A percentile compares a stretch with the other conserved stretches of the same genome.
phyloP scores from a whole-genome alignment of 2,329 filamentous ascomycete genomes.

The Gaeumannomyces sp. region DNA sequence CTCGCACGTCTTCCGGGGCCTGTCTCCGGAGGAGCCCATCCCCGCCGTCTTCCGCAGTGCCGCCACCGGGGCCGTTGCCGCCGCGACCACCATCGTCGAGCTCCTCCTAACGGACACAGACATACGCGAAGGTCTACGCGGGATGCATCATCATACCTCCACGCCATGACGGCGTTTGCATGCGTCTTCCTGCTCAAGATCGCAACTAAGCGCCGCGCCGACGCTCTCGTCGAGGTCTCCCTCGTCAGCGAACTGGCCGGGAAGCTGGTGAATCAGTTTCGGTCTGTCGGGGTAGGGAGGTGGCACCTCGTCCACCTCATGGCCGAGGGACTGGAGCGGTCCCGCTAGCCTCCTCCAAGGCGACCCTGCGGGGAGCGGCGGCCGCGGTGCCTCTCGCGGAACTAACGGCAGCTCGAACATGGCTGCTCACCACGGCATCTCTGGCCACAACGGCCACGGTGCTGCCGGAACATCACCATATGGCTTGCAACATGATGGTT shows the following conservation, averaged over 20 bases:
- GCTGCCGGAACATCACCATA: not conserved
- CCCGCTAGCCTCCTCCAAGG: slow-evolving; percentile 5
- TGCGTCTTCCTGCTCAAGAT: slow-evolving; percentile 46
- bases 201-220: slow-evolving; percentile 31
- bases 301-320: slow-evolving; percentile 41
- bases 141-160: slow-evolving; percentile 45
- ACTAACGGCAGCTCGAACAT: not conserved
- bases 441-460: not conserved
- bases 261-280: slow-evolving; percentile 32
- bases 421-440: not conserved
- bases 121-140: slow-evolving; percentile 26
- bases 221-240: slow-evolving; percentile 30
- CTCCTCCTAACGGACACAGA: slow-evolving; percentile 29
- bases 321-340: slow-evolving; percentile 36
- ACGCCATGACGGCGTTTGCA: slow-evolving; percentile 47
- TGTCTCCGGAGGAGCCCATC: slow-evolving; percentile 12
- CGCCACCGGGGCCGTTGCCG: slow-evolving; percentile 15
- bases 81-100: slow-evolving; percentile 32
- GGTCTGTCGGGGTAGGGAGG: slow-evolving; percentile 32
- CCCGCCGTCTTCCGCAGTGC: slow-evolving; percentile 12
- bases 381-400: too few species aligned
- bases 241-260: slow-evolving; percentile 31
- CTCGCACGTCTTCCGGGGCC: slow-evolving; percentile 24
- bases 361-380: not conserved
- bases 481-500: not conserved